Base-by-base conservation (phyloP, 805 yeast genomes). In the Kazachstania kunashirensis region DNA sequence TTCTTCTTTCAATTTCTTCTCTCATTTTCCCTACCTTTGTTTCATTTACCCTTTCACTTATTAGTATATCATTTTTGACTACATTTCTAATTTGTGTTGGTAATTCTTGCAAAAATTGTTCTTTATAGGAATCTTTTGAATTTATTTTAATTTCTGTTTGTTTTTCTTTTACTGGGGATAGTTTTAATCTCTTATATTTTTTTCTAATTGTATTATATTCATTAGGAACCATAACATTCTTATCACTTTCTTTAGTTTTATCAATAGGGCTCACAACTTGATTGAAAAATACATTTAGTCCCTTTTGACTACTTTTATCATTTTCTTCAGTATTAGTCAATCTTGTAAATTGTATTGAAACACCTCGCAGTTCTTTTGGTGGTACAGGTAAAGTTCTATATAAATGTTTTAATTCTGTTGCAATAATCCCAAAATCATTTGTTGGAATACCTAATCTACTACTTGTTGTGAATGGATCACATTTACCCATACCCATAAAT, bases 401-500 rank as follows among this genome's bases (percentile, higher is more conserved):
- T 13, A 83, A 55, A 10, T 72, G 62, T 45, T 75, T 70, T 26
- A 77, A 50, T 49, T 79, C 84, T 10, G 77, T 66, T 0, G 77
- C 70, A 7, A 84, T 54, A n/a, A 73, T 50, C 1, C 84, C 84
- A 47, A 66, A 45, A 37, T 74, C 79, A 47, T 72, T 65, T 2
- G 86, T 75, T 3, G 79, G 67, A 1, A 72, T 53, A 0, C 86
- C 85, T 11, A 89, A 50, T 24, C 65, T 65, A 2, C 79, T 62
- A 9, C 79, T 65, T 45, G 75, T 77, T 29, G 77, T 73, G 10
- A 69, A 59, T 24, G 78, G 63, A 34, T 78, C 84, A 57, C 95
- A 84, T 11, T 54, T 54, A 0, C 98, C 97, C 75, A 81, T 75
- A 0, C 98, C 98, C 50, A 92, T 44, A 55, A 64, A 79, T 51